Base-by-base conservation (phyloP, 306 rosid genomes). In the Trifolium fragiferum region DNA sequence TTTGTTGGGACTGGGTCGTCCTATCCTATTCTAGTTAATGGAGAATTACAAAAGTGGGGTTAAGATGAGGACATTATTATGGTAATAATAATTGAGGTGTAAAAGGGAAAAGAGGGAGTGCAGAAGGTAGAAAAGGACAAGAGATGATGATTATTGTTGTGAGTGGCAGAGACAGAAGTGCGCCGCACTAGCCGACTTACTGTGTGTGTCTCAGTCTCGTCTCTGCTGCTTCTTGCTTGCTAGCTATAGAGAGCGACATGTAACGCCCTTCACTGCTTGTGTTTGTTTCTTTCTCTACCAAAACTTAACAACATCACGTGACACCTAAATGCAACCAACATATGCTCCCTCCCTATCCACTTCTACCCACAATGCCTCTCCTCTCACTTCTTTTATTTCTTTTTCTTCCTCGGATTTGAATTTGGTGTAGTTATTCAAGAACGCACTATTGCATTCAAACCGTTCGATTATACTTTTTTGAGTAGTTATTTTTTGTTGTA, bases 141-240 rank as follows among this genome's bases (percentile, higher is more conserved):
- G 70, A 74, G 50, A 33, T 12, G 14, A 44, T 44, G 40, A 66
- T 25, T 16, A 3, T 19, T 25, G 9, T 4, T 6, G 37, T 27
- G 8, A 13, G 19, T 15, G 54, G 18, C 3, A 16, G 21, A 47
- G 82, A 81, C 93, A 87, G 57, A 10, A 76, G 73, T 41, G 77
- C 91, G 88, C 88, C 87, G 84, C 85, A 73, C 70, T 87, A 82
- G 93, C 93, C 81, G 88, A 82, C 83, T 76, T 68, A 40, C 46
- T 9, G 47, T 13, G 6, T 11, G 47, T 10, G 27, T 25, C 4
- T 30, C 33, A 30, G n/a, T 30, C 33, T 30, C 33, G 27, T 3
- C 6, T 4, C 33, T 30, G 1, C 33, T 44, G 58, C 19, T 13
- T 55, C 33, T 30, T 65, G 10, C 33, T 30, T 38, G 12, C 46